Evolutionary conservation across 192 early-diverging fungal species (phyloP).

Genomic region (Spinellus fusiger): DNA sequence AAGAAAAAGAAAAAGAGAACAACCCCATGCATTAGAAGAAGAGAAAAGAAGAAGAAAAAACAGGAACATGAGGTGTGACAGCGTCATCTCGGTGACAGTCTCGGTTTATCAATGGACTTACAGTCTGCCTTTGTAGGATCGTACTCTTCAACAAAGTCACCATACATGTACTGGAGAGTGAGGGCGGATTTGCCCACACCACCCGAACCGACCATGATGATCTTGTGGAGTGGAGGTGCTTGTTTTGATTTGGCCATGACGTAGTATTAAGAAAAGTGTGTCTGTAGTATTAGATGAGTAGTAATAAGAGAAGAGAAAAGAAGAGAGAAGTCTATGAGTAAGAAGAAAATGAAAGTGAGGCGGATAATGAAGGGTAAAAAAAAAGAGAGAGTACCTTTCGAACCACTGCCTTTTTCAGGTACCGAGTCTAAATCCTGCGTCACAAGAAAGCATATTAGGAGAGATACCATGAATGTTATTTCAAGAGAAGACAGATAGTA

Average conservation of each 20-base stretch:
- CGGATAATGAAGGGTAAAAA: neutral
- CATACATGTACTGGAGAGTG: slow-evolving; percentile 87
- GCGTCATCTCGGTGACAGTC: too few species aligned
- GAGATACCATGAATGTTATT: neutral
- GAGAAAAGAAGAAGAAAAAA: too few species aligned
- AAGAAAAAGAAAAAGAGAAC: neutral
- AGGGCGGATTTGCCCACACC: slow-evolving; percentile 89
- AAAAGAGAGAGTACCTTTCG: neutral
- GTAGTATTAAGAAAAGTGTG: neutral
- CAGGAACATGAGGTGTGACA: neutral
- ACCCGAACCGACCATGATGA: slow-evolving; percentile 89
- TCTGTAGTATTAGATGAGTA: neutral
- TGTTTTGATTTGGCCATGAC: slow-evolving; percentile 64
- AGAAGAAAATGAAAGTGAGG: neutral
- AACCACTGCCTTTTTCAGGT: neutral
- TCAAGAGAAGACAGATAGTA: too few species aligned
- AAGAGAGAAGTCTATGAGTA: neutral
- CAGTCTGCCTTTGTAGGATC: slow-evolving; percentile 90
- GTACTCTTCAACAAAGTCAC: slow-evolving; percentile 92
- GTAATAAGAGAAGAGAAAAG: neutral
- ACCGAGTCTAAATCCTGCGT: neutral
- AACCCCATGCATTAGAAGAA: too few species aligned
- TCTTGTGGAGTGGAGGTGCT: slow-evolving; percentile 79
- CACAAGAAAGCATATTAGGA: neutral
- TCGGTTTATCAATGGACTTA: slow-evolving; percentile 11